Percentiles rank a stretch among this genome's conserved stretches.
These are phyloP conservation scores for Aegle marmelos DNA, from an alignment of 345 rosid genomes.

Conservation along the genomic window DNA sequence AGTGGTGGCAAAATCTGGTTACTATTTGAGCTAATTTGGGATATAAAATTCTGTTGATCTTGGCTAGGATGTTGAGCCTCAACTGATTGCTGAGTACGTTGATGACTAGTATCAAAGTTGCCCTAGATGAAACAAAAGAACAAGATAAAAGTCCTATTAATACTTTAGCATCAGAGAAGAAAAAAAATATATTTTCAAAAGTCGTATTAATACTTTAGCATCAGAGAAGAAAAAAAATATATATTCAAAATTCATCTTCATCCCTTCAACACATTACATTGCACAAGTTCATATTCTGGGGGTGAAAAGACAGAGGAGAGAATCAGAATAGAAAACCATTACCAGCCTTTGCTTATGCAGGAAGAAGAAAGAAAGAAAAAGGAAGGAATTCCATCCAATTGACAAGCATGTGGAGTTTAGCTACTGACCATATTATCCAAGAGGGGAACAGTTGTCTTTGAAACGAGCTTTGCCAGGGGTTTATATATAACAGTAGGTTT, in stretches of 20 bases:
- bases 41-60: slow-evolving; percentile 31
- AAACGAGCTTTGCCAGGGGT: slow-evolving; percentile 84
- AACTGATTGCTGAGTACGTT: slow-evolving; percentile 22
- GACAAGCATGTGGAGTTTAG: not conserved
- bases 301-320: not conserved
- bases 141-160: slow-evolving; percentile 3
- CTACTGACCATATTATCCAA: slow-evolving; percentile 77
- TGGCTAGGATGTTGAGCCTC: slow-evolving; percentile 34
- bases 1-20: slow-evolving; percentile 24
- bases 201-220: not conserved
- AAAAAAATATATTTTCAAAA: not conserved
- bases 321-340: not conserved
- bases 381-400: not conserved
- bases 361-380: not conserved
- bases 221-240: not conserved
- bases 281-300: not conserved
- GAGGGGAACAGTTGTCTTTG: slow-evolving; percentile 70
- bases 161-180: not conserved
- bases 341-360: not conserved
- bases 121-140: slow-evolving; percentile 39
- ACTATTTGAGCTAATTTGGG: slow-evolving; percentile 32
- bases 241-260: not conserved
- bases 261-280: not conserved
- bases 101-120: slow-evolving; percentile 33
- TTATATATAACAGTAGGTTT: slow-evolving; percentile 55